phyloP scores from a whole-genome alignment of 345 rosid genomes.

The Aquilaria sinensis region DNA sequence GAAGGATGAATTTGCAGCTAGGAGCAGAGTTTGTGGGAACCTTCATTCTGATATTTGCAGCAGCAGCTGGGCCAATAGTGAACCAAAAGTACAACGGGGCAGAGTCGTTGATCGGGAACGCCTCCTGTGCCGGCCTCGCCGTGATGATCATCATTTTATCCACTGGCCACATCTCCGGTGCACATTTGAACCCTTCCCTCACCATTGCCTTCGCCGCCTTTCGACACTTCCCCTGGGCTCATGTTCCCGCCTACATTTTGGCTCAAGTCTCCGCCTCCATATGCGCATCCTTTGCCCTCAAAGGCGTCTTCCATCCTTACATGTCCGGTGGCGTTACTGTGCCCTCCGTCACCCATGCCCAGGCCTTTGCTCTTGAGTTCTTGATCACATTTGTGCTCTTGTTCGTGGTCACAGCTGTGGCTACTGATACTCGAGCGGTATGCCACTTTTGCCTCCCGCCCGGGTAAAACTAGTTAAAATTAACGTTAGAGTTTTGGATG shows the following conservation, averaged over 20 bases:
- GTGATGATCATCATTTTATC: slow-evolving; percentile 91
- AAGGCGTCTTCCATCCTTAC: slow-evolving; percentile 76
- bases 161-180: slow-evolving; percentile 95
- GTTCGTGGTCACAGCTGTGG: slow-evolving; percentile 92
- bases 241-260: slow-evolving; percentile 82
- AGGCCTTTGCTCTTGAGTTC: slow-evolving; percentile 95
- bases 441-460: slow-evolving; percentile 3
- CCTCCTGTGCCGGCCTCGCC: slow-evolving; percentile 85
- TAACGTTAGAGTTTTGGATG: no score
- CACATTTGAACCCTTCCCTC: slow-evolving; percentile 89
- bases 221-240: slow-evolving; percentile 93
- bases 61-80: slow-evolving; percentile 92
- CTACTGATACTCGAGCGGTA: slow-evolving; percentile 98
- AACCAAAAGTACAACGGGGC: slow-evolving; percentile 72
- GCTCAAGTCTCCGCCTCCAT: slow-evolving; percentile 91
- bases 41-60: slow-evolving; percentile 84
- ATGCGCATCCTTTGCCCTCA: slow-evolving; percentile 91
- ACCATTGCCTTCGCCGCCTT: slow-evolving; percentile 85
- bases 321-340: slow-evolving; percentile 97
- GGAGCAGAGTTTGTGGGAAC: slow-evolving; percentile 99
- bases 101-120: slow-evolving; percentile 83
- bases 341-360: slow-evolving; percentile 67
- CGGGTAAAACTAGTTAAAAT: no score
- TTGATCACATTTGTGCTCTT: slow-evolving; percentile 84
- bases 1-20: slow-evolving; percentile 31